Evolutionary conservation across 192 early-diverging fungal genomes (phyloP), one percentile per base, ranked within the genome.

Genomic region (Coemansia sp.): DNA sequence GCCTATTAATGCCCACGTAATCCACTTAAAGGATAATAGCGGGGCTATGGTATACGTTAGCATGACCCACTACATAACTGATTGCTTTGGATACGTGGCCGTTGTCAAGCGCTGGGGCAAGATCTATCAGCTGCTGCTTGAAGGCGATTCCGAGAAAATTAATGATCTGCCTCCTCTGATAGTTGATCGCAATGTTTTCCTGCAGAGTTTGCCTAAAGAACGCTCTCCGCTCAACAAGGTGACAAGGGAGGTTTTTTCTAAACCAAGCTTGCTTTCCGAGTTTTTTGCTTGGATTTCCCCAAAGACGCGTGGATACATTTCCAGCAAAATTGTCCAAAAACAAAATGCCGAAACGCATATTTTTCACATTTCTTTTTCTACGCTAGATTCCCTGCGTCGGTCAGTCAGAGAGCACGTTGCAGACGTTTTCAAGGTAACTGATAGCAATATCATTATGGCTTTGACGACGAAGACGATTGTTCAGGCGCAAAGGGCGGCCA

Each of bases 311-410:
- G 75, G 70, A 0, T 57, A 62, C n/a, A 51, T 78, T 14, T 27
- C 64, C 34, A 64, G 60, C 67, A 67, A 61, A 57, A 30, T 69
- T 11, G 25, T 69, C 34, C 55, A 45, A 20, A 32, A 63, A 23
- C 75, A 78, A 46, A 71, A 67, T n/a, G 67, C 70, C n/a, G 60
- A 69, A 42, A 46, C 75, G 16, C 75, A 78, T n/a, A 10, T 78
- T 18, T 78, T 78, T 47, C 75, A 72, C 23, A 30, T 78, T 19
- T 72, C 75, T 6, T 60, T 53, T 28, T 54, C 49, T 14, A 54
- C 70, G 23, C 34, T 72, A 18, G 67, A 66, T 23, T 64, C 63
- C 16, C 51, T 78, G 13, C 66, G 67, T 4, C 35, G n/a, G 23
- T 29, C 47, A 3, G 50, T 78, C 7, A 30, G 61, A 19, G 60